These are phyloP conservation scores for Persicaria maculosa DNA, from an alignment of 148 eudicot genomes.

Conservation along the genomic window DNA sequence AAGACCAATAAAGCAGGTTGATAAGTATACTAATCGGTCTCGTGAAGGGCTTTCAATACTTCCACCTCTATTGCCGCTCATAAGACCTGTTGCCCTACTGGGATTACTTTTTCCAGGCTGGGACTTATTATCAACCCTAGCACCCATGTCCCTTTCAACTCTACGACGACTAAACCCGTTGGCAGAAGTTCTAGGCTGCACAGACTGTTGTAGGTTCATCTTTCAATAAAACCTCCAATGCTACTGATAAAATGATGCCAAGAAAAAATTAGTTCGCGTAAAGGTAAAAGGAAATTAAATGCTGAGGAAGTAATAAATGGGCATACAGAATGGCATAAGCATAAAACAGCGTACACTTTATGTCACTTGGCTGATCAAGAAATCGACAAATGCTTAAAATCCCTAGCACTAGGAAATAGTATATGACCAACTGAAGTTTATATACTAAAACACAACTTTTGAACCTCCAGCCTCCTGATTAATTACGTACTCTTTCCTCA, in stretches of 20 bases:
- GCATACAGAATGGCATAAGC: background rate
- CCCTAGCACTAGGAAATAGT: background rate
- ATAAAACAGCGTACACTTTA: background rate
- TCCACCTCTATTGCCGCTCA: slow-evolving; percentile 31
- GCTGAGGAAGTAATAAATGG: background rate
- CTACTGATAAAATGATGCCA: background rate
- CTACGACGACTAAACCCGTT: slow-evolving; percentile 66
- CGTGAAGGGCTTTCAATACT: slow-evolving; percentile 37
- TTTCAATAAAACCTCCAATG: background rate
- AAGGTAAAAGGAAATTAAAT: background rate
- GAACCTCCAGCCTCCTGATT: background rate
- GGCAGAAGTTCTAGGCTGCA: slow-evolving; percentile 52
- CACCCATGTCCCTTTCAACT: slow-evolving; percentile 48
- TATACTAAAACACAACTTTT: background rate
- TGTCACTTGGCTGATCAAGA: background rate
- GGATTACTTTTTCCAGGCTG: slow-evolving; percentile 55
- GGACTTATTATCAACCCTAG: slow-evolving; percentile 44
- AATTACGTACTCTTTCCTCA: background rate
- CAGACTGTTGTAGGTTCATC: slow-evolving; percentile 69
- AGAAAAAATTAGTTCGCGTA: background rate
- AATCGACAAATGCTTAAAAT: background rate
- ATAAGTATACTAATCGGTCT: slow-evolving; percentile 64
- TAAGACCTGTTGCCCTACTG: slow-evolving; percentile 33
- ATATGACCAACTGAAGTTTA: background rate
- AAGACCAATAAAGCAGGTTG: slow-evolving; percentile 79